Evolutionary conservation across 2,329 filamentous ascomycete genomes (phyloP), one percentile per base, ranked within the genome.

Genomic region (Aspergillus nomiae): DNA sequence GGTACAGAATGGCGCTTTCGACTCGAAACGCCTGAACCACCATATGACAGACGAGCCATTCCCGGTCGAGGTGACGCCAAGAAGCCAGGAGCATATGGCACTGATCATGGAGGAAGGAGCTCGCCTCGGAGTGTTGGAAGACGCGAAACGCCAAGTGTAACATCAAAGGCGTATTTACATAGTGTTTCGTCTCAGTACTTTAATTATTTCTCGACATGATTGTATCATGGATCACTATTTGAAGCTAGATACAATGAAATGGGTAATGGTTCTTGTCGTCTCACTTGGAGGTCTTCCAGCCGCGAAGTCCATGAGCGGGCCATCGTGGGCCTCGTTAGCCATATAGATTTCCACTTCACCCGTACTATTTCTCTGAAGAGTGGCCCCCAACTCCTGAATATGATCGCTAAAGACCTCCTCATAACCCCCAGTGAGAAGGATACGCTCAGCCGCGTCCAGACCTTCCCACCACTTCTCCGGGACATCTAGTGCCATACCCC

Each of bases 1-100:
- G 5, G 5, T 28, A 28, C 26, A 28, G 26, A 28, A 28, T 28
- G 26, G 26, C 26, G 26, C 26, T 2, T 61, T 65, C 50, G 59
- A 73, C 53, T 58, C 62, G 19, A 57, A 48, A 26, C 45, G 26
- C 12, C 43, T 73, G 30, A 71, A 72, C 46, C 67, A 73, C 59
- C 63, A 69, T 30, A 63, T n/a, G 6, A 67, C 66, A 9, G 69
- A 61, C 62, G 71, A 70, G 63, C 72, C 74, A 1, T 75, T 75
- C 50, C 69, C 70, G 10, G 69, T 75, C 14, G 69, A 67, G 41
- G 70, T 72, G 4, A 61, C 61, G 1, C 24, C 51, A 4, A 46
- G 63, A 16, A 59, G 61, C 32, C 41, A 65, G 41, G 36, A 56
- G n/a, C 63, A 63, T 28, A 54, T 30, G 7, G 19, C 10, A 0